These are phyloP conservation scores for Colletotrichum sp. DNA, from an alignment of 2,329 filamentous ascomycete genomes.

Conservation along the genomic window DNA sequence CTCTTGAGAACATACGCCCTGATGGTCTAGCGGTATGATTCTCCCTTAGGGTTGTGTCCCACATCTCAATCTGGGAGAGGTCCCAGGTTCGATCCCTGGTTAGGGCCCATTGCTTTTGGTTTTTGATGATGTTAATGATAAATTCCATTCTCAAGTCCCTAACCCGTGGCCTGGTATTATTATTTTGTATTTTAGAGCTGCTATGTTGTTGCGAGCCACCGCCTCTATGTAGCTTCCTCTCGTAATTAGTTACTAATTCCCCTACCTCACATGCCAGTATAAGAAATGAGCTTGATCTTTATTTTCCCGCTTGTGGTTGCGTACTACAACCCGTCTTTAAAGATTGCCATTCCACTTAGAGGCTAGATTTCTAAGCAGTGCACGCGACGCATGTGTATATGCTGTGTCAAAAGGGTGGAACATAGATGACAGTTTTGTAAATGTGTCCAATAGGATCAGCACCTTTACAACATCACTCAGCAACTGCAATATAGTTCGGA, in stretches of 20 bases:
- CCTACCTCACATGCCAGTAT: too few relatives aligned
- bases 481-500: not conserved
- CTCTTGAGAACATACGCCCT: not conserved
- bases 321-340: not conserved
- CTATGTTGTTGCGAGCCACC: too few relatives aligned
- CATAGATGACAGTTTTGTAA: fast-evolving
- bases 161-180: too few relatives aligned
- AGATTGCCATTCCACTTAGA: too few relatives aligned
- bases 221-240: too few relatives aligned
- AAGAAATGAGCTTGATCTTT: too few relatives aligned
- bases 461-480: not conserved
- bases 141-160: too few relatives aligned
- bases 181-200: too few relatives aligned
- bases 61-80: not conserved
- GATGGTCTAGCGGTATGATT: slow-evolving; percentile 13
- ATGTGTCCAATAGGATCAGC: fast-evolving
- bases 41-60: not conserved
- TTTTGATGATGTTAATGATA: not conserved
- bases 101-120: not conserved
- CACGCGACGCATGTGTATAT: fast-evolving
- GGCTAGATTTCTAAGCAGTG: not conserved
- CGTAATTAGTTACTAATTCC: too few relatives aligned
- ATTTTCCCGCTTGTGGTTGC: fast-evolving
- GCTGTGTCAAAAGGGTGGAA: fast-evolving
- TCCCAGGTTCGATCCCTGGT: slow-evolving; percentile 10